Conservation (phyloP, 768 basidiomycete genomes). For the Sarcodon sp. region DNA sequence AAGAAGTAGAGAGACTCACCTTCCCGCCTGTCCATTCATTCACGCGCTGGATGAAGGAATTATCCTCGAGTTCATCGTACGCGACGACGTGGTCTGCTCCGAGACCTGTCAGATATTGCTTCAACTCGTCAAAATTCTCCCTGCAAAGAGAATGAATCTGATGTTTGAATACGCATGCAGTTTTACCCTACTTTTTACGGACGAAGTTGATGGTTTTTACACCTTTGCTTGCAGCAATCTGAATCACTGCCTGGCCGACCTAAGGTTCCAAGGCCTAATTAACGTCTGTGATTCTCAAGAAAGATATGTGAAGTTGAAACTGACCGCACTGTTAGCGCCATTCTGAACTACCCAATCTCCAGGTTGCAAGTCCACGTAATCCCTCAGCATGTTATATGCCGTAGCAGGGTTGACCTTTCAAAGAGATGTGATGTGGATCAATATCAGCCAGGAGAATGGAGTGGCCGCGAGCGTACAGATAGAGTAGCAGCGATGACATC, state of each 20-base stretch:
- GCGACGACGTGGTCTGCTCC: conserved; percentile 73
- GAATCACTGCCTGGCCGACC: conserved; percentile 81
- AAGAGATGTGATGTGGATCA: background rate
- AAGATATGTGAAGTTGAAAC: conserved; percentile 12
- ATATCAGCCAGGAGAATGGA: background rate
- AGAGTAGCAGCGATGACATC: conserved; percentile 69
- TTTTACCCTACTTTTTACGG: conserved; percentile 40
- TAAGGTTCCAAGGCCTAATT: conserved; percentile 10
- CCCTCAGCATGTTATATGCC: conserved; percentile 70
- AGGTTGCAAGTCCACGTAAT: conserved; percentile 46
- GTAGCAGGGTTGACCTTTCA: conserved; percentile 70
- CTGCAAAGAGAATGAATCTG: conserved; percentile 18
- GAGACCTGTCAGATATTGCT: conserved; percentile 35
- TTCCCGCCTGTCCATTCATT: conserved; percentile 54
- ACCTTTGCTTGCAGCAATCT: conserved; percentile 62
- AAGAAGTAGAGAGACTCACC: conserved; percentile 20
- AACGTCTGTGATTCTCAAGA: background rate
- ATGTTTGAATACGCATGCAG: background rate
- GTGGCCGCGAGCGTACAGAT: conserved; percentile 30
- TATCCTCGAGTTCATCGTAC: conserved; percentile 61
- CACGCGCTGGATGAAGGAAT: conserved; percentile 34
- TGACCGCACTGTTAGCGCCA: conserved; percentile 66
- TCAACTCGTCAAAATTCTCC: conserved; percentile 37
- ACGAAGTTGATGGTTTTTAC: conserved; percentile 76
- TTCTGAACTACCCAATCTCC: conserved; percentile 84